Conservation (phyloP, 2,329 filamentous ascomycete genomes). For the Ophiostoma ips region DNA sequence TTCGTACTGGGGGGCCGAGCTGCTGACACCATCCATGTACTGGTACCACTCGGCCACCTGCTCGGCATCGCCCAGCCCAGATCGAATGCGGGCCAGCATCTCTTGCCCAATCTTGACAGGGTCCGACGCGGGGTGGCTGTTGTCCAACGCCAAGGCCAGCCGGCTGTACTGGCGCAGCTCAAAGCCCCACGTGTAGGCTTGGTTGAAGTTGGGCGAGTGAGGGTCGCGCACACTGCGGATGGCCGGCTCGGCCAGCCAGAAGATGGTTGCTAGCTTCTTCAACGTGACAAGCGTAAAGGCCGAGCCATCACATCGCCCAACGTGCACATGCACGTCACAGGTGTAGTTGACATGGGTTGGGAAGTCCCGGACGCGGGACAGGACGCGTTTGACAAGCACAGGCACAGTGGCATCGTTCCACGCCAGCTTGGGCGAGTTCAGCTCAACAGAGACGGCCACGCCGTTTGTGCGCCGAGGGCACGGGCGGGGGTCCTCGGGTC, state of each 20-base stretch:
- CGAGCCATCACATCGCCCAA: slow-evolving; percentile 22
- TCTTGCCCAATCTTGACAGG: slow-evolving; percentile 4
- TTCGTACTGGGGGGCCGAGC: slow-evolving; percentile 8
- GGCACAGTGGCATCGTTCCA: slow-evolving; percentile 15
- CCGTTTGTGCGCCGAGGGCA: slow-evolving; percentile 14
- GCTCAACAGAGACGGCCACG: slow-evolving; percentile 23
- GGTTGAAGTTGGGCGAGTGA: slow-evolving; percentile 23
- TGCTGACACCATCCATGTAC: slow-evolving; percentile 10
- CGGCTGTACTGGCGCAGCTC: slow-evolving; percentile 21
- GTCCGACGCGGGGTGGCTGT: background rate
- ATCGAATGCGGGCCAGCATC: slow-evolving; percentile 2
- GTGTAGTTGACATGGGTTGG: slow-evolving; percentile 20
- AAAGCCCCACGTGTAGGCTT: slow-evolving; percentile 26
- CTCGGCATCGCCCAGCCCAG: background rate
- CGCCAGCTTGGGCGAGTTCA: slow-evolving; percentile 24
- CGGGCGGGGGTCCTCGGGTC: slow-evolving; percentile 14
- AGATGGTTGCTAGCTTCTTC: slow-evolving; percentile 22
- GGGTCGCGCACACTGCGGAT: slow-evolving; percentile 25
- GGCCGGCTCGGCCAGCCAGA: slow-evolving; percentile 25
- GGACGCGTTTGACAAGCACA: slow-evolving; percentile 12
- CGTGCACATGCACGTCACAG: slow-evolving; percentile 27
- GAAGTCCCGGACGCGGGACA: slow-evolving; percentile 19
- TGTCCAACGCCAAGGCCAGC: slow-evolving; percentile 16
- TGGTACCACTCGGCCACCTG: slow-evolving; percentile 12
- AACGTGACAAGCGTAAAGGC: slow-evolving; percentile 21